Evolutionary conservation across 2,329 filamentous ascomycete species (phyloP).

Genomic region (Colletotrichum tropicale): DNA sequence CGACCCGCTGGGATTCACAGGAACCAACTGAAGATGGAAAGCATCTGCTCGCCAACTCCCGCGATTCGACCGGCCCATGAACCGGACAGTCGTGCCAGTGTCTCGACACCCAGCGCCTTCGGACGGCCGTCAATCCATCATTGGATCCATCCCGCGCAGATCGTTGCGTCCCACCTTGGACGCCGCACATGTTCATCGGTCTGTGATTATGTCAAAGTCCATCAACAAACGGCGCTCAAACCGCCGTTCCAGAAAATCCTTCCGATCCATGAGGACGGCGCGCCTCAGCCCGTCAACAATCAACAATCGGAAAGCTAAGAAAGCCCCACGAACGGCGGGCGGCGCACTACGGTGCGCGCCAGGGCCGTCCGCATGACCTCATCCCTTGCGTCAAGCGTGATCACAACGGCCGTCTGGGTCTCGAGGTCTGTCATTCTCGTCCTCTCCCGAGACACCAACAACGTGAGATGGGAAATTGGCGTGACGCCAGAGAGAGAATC

Average conservation of each 20-base stretch:
- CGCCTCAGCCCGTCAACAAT: neutral
- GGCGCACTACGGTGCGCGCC: neutral
- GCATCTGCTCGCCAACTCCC: neutral
- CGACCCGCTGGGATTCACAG: neutral
- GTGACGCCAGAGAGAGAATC: neutral
- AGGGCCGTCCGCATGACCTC: constrained; percentile 1
- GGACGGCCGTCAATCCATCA: neutral
- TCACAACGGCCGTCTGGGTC: neutral
- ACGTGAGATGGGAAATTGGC: neutral
- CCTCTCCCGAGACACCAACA: constrained; percentile 5
- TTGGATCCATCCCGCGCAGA: constrained; percentile 7
- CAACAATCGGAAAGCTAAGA: neutral
- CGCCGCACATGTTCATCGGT: neutral
- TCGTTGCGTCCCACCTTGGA: neutral
- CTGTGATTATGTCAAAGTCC: neutral
- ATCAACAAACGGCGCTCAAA: constrained; percentile 1
- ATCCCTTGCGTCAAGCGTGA: constrained; percentile 13
- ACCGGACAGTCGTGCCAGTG: neutral
- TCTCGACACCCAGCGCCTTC: neutral
- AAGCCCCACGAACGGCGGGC: neutral
- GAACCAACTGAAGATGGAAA: neutral
- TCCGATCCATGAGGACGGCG: neutral
- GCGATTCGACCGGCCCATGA: neutral
- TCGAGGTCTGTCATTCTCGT: neutral
- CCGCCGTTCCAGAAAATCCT: neutral